A percentile compares a stretch with the other conserved stretches of the same genome.
These are phyloP conservation scores for Calonectria pteridis DNA, from an alignment of 2,329 filamentous ascomycete genomes.

Conservation along the genomic window DNA sequence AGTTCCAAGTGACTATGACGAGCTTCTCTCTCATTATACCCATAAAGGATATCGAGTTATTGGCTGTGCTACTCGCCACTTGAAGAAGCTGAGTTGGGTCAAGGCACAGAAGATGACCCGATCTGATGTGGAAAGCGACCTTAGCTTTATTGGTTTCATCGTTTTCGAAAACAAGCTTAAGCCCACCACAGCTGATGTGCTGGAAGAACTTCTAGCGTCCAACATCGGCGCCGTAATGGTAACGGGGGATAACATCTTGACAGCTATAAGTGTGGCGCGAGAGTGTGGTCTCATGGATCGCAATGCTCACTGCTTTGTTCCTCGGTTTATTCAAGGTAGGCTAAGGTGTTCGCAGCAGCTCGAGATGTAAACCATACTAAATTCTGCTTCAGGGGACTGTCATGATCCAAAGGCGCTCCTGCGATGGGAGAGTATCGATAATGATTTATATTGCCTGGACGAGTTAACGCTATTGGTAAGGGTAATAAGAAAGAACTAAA, in stretches of 20 bases:
- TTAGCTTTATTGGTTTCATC: slow-evolving; percentile 96
- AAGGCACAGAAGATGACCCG: slow-evolving; percentile 95
- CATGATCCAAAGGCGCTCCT: slow-evolving; percentile 80
- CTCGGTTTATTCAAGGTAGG: slow-evolving; percentile 82
- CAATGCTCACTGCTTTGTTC: slow-evolving; percentile 90
- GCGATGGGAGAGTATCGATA: slow-evolving; percentile 95
- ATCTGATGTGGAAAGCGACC: slow-evolving; percentile 82
- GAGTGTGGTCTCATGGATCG: slow-evolving; percentile 88
- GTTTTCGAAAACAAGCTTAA: slow-evolving; percentile 99
- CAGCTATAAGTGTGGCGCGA: slow-evolving; percentile 93
- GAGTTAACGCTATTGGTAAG: slow-evolving; percentile 78
- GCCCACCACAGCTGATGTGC: slow-evolving; percentile 82
- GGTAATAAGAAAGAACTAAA: background rate
- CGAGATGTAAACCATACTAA: slow-evolving; percentile 27
- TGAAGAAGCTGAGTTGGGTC: slow-evolving; percentile 90
- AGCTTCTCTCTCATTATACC: slow-evolving; percentile 89
- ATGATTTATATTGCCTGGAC: slow-evolving; percentile 82
- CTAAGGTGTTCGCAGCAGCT: background rate
- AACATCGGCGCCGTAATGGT: slow-evolving; percentile 95
- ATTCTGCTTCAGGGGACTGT: slow-evolving; percentile 67
- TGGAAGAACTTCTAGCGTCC: slow-evolving; percentile 84
- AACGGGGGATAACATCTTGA: slow-evolving; percentile 97
- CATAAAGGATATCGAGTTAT: slow-evolving; percentile 97
- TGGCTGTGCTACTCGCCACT: slow-evolving; percentile 90
- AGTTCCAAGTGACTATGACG: slow-evolving; percentile 91